phyloP scores from a whole-genome alignment of 345 rosid genomes.

The Populus simonii region DNA sequence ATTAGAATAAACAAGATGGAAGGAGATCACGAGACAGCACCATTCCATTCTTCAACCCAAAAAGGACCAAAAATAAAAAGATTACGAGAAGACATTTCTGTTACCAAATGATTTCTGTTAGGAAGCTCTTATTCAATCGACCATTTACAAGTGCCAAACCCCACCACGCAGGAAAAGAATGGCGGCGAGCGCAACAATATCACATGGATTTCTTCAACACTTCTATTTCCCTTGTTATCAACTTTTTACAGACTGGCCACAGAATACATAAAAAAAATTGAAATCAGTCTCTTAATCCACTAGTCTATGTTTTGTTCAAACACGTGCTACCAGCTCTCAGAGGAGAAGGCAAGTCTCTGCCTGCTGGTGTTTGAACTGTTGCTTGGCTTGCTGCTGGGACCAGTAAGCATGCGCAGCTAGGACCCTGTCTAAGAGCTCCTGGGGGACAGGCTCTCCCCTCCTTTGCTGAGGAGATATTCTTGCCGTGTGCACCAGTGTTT shows the following conservation, averaged over 20 bases:
- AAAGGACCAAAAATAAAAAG: not conserved
- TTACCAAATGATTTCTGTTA: slow-evolving; percentile 12
- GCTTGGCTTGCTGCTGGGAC: slow-evolving; percentile 85
- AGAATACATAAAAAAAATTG: slow-evolving; percentile 19
- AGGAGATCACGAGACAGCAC: too few relatives aligned
- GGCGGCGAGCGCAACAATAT: slow-evolving; percentile 11
- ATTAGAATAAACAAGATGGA: too few relatives aligned
- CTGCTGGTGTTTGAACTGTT: slow-evolving; percentile 53
- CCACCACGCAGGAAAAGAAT: slow-evolving; percentile 26
- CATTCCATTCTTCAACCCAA: too few relatives aligned
- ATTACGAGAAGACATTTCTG: not conserved
- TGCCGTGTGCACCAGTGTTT: slow-evolving; percentile 94
- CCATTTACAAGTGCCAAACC: slow-evolving; percentile 40
- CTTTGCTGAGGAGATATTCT: slow-evolving; percentile 97
- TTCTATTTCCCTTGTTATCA: slow-evolving; percentile 14
- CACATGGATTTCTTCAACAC: slow-evolving; percentile 24
- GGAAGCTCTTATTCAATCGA: slow-evolving; percentile 40
- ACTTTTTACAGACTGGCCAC: slow-evolving; percentile 33
- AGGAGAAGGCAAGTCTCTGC: slow-evolving; percentile 46
- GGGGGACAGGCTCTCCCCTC: slow-evolving; percentile 98
- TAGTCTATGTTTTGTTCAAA: slow-evolving; percentile 3
- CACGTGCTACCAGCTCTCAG: slow-evolving; percentile 24
- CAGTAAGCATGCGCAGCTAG: slow-evolving; percentile 85
- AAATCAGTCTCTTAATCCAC: slow-evolving; percentile 16
- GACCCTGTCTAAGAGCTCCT: slow-evolving; percentile 90